Conservation (phyloP, 768 basidiomycete species). For the Porpolomopsis calyptriformis region DNA sequence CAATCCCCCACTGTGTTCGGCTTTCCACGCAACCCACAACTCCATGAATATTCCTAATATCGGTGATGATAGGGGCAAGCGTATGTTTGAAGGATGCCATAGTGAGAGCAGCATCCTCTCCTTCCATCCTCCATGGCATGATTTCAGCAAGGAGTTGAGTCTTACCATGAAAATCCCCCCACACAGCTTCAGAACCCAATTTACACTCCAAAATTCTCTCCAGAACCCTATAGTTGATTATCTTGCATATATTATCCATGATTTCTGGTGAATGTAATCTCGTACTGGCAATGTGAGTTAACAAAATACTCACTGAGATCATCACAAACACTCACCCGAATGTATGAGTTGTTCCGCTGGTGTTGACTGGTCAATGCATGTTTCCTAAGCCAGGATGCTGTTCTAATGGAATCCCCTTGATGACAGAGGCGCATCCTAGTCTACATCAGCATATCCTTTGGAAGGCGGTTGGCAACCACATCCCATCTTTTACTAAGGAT, state of each 20-base stretch:
- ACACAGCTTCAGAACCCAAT: conserved; percentile 1
- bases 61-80: conserved; percentile 5
- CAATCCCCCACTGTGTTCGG: conserved; percentile 9
- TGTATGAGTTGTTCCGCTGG: background rate
- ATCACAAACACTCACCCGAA: conserved; percentile 5
- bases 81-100: conserved; percentile 3
- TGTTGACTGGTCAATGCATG: background rate
- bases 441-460: conserved; percentile 14
- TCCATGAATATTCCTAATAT: conserved; percentile 8
- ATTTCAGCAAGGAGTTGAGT: conserved; percentile 8
- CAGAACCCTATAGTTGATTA: conserved; percentile 10
- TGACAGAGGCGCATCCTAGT: conserved; percentile 17
- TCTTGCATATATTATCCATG: background rate
- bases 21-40: conserved; percentile 9
- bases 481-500: conserved; percentile 5
- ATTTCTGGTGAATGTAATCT: background rate
- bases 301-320: background rate
- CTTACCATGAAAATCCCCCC: conserved; percentile 2
- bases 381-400: background rate
- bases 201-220: conserved; percentile 10
- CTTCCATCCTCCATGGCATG: conserved; percentile 8
- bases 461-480: conserved; percentile 7
- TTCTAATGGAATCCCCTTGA: conserved; percentile 18
- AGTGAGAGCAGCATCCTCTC: conserved; percentile 9
- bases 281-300: background rate